Base-by-base conservation (phyloP, 139 green algal species). In the Chlamydomonas sp. region DNA sequence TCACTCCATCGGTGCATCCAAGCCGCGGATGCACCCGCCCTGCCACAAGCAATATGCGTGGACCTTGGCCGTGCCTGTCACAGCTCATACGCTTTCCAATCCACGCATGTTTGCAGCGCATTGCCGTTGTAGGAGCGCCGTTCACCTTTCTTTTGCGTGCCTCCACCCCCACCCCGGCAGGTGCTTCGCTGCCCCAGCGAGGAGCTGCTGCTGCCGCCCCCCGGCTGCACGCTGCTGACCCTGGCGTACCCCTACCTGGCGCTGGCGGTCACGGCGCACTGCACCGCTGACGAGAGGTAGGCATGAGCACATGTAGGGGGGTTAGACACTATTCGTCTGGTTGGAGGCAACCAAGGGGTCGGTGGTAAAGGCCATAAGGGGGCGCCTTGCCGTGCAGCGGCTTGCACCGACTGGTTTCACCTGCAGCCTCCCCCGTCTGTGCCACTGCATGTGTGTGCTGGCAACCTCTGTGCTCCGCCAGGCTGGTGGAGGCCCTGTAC, bases 401-500 rank as follows among this genome's bases (percentile, higher is more conserved):
- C 31, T 49, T 49, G 31, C 31, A 49, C 31, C 31, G 31, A 49
- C 31, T 49, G 31, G 31, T 49, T 49, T 49, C 31, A 49, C 31
- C 31, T 49, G 31, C 31, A 49, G 31, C 31, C 31, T 49, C 31
- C 31, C 31, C 31, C 31, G 31, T 49, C 31, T 49, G 31, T 49
- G 31, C 31, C 31, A 49, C 31, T 49, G 31, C 31, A 49, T 49
- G 31, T 49, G 31, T 49, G 31, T 49, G 31, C 6, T 63, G 57
- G 4, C 74, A 49, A 63, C 74, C 74, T 4, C 31, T 60, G 58
- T 57, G 5, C 62, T 1, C 63, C 4, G 57, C 12, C 83, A 80
- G 84, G 58, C 84, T 88, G 3, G 64, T 78, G 17, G 84, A 83
- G 0, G 84, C 84, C 63, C 75, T 88, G 63, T 88, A 88, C 74